These are phyloP conservation scores for Serendipita sp. DNA, from an alignment of 768 basidiomycete species.

Conservation along the genomic window DNA sequence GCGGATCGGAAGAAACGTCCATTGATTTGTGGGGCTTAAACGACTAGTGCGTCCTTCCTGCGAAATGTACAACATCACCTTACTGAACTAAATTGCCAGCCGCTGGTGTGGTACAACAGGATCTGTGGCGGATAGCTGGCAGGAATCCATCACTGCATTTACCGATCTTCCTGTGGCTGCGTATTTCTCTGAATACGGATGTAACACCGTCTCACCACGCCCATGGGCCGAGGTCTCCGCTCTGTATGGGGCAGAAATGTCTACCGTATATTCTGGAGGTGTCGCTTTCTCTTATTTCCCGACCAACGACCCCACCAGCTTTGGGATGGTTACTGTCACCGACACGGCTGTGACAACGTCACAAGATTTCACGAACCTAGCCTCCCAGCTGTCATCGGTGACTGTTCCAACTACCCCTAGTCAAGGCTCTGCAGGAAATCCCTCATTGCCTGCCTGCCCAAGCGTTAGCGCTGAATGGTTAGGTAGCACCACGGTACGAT, in stretches of 20 bases:
- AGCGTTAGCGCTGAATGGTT: constrained; percentile 35
- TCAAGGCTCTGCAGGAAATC: constrained; percentile 34
- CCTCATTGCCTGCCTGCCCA: constrained; percentile 47
- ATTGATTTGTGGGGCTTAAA: constrained; percentile 84
- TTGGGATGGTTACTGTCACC: constrained; percentile 73
- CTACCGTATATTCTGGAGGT: constrained; percentile 74
- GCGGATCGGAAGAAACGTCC: constrained; percentile 49
- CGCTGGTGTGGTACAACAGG: constrained; percentile 70
- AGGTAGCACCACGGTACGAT: constrained; percentile 35
- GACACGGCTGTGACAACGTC: constrained; percentile 48
- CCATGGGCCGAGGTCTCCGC: constrained; percentile 68
- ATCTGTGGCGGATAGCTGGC: constrained; percentile 12
- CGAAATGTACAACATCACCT: neutral
- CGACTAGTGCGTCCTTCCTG: constrained; percentile 45
- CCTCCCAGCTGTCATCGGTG: constrained; percentile 41
- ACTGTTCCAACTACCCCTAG: constrained; percentile 44
- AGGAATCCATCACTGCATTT: constrained; percentile 16
- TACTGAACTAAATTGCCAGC: constrained; percentile 27
- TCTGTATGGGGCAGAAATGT: constrained; percentile 58
- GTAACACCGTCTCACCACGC: constrained; percentile 43
- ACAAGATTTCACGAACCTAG: constrained; percentile 52
- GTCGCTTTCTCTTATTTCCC: constrained; percentile 86
- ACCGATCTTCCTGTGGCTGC: constrained; percentile 55
- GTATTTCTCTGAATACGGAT: constrained; percentile 85
- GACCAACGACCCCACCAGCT: constrained; percentile 36